Conservation (phyloP, 2,329 filamentous ascomycete genomes). For the Phaeomoniella chlamydospora region DNA sequence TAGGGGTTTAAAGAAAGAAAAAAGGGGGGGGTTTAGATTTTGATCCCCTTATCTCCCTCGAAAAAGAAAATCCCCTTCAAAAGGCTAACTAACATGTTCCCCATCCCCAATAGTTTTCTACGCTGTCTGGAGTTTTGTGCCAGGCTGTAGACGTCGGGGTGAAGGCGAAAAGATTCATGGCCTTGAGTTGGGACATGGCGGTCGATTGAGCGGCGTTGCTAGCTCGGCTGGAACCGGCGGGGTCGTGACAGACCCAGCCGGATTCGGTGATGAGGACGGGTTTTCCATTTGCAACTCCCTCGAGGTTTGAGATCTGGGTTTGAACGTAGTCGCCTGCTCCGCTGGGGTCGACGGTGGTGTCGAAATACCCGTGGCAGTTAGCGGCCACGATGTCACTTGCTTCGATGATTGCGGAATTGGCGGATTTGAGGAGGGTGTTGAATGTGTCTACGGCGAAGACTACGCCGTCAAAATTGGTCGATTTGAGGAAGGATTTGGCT, state of each 20-base stretch:
- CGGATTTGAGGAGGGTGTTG: constrained; percentile 40
- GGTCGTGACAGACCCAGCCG: constrained; percentile 58
- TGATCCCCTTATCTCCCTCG: too few species aligned
- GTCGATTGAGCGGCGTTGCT: constrained; percentile 48
- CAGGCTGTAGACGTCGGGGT: constrained; percentile 67
- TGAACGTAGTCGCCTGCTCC: constrained; percentile 54
- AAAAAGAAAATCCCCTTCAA: too few species aligned
- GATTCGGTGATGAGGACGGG: constrained; percentile 64
- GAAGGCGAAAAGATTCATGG: constrained; percentile 51
- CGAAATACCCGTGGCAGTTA: constrained; percentile 79
- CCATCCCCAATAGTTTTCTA: neutral
- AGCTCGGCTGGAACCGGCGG: constrained; percentile 42
- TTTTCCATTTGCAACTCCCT: constrained; percentile 36
- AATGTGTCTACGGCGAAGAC: constrained; percentile 75
- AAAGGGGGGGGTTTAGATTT: too few species aligned
- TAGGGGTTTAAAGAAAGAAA: too few species aligned
- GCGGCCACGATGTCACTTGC: constrained; percentile 64
- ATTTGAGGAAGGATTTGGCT: constrained; percentile 43
- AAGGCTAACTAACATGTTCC: neutral
- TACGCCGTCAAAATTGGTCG: constrained; percentile 53
- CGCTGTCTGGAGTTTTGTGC: constrained; percentile 17
- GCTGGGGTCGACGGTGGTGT: constrained; percentile 42
- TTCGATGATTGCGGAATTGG: constrained; percentile 54
- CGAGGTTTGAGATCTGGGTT: constrained; percentile 35
- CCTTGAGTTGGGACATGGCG: constrained; percentile 52